Evolutionary conservation across 805 yeast species (phyloP), one percentile per base, ranked within the genome.

Genomic region (Yarrowia phangngaensis): DNA sequence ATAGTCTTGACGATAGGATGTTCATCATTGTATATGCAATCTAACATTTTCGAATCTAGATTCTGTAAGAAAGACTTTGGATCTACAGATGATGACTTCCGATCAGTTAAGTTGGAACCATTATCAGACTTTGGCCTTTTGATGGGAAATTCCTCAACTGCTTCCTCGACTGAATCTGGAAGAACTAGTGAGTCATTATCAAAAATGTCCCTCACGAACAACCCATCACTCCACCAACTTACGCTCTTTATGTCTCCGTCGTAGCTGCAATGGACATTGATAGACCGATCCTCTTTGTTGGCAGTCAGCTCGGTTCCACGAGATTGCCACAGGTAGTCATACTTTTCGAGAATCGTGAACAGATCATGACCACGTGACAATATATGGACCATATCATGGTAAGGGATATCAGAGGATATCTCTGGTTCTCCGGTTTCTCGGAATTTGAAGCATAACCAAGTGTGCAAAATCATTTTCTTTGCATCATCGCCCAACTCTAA

Each of bases 291-390:
- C n/a, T n/a, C n/a, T n/a, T n/a, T n/a, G n/a, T n/a, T n/a, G n/a
- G n/a, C n/a, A n/a, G n/a, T n/a, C n/a, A n/a, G 6, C 28, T 34
- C 40, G 6, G 16, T 9, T 11, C 40, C 40, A 6, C 14, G 8
- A 8, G 19, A 23, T 7, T 14, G 28, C 40, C 40, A 34, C 20
- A 14, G 28, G 3, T 9, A 9, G 16, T 34, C 40, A 3, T 34
- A 26, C 6, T 4, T 3, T 7, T 12, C 12, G 11, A 34, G 20
- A 13, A 34, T 28, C 40, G 20, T 34, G 28, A 22, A 34, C 11
- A 34, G 28, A 23, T 34, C 40, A 3, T 34, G 28, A 8, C 40
- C 40, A 9, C 28, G 40, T 6, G 40, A 34, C 4, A 34, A 22
- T 6, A 34, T n/a, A 12, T 34, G 40, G 3, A 15, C 20, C 20